Evolutionary conservation across 345 rosid genomes (phyloP).

Genomic region (Punica granatum): DNA sequence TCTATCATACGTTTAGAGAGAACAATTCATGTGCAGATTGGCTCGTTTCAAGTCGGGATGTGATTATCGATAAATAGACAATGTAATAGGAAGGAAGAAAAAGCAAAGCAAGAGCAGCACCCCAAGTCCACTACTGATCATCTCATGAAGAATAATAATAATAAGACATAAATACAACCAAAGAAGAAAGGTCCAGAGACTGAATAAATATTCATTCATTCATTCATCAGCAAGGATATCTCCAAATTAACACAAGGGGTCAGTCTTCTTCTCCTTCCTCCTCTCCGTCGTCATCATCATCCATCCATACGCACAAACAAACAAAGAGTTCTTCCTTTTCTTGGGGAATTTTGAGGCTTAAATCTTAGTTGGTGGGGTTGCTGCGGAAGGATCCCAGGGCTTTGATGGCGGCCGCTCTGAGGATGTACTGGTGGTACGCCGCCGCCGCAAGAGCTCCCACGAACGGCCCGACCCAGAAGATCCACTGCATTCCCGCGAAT

Average conservation of each 20-base stretch:
- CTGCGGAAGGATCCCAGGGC: constrained; percentile 68
- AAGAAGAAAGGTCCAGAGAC: background rate
- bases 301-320: background rate
- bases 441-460: constrained; percentile 72
- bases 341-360: background rate
- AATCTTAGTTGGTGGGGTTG: constrained; percentile 47
- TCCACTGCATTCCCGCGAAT: constrained; percentile 40
- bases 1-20: no score
- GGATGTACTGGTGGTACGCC: constrained; percentile 48
- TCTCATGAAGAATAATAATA: constrained; percentile 4
- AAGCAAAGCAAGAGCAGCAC: no score
- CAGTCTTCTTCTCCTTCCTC: background rate
- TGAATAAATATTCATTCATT: background rate
- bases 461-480: constrained; percentile 69
- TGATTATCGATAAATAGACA: no score
- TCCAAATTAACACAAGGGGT: background rate
- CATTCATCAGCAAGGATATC: background rate
- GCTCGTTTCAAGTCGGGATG: no score
- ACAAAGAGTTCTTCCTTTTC: constrained; percentile 4
- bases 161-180: constrained; percentile 24
- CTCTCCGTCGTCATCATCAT: constrained; percentile 3
- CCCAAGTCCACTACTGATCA: background rate
- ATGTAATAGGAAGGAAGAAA: no score
- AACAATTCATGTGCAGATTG: no score
- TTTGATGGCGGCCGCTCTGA: constrained; percentile 54